Evolutionary conservation across 176 grass and related monocot genomes (phyloP), one percentile per base, ranked within the genome.

Genomic region (Hsuehochloa calcarea): DNA sequence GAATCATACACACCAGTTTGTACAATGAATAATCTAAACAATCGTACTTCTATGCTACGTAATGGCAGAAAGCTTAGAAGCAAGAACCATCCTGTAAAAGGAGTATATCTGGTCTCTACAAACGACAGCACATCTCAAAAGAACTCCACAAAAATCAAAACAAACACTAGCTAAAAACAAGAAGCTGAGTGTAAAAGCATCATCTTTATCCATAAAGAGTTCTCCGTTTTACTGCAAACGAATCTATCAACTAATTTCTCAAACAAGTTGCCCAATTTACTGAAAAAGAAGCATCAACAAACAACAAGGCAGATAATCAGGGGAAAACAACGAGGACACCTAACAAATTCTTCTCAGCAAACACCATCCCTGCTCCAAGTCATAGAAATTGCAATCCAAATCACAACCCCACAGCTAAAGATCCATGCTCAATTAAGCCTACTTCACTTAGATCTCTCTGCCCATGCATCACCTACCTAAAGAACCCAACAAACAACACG

Each of bases 11-110:
- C 43, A 81, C 8, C 51, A 81, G 31, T 44, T 23, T 12, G 60
- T 39, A 79, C 74, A 79, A 41, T 73, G 66, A 90, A 61, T 74
- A 90, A 34, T 41, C 49, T 56, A 45, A 77, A 83, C 43, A 49
- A 68, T 83, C 73, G 34, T 62, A 56, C 20, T 46, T 65, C 71
- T 26, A 71, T 20, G 44, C 56, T 80, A 82, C 79, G 26, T 41
- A 83, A 83, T 83, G 84, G 56, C 75, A 68, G 11, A 38, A 25
- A 49, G 40, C 1, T 20, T 27, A 58, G 15, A 43, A 82, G n/a
- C 16, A 12, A 70, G 46, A 75, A 41, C 7, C 31, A 68, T 68
- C 66, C 75, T 22, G 27, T 63, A 41, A 70, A 64, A 74, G 45
- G 70, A 44, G 67, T 45, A 63, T 15, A 44, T 45, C 65, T 19